These are phyloP conservation scores for Endothia cerciana DNA, from an alignment of 2,329 filamentous ascomycete species.

Conservation along the genomic window DNA sequence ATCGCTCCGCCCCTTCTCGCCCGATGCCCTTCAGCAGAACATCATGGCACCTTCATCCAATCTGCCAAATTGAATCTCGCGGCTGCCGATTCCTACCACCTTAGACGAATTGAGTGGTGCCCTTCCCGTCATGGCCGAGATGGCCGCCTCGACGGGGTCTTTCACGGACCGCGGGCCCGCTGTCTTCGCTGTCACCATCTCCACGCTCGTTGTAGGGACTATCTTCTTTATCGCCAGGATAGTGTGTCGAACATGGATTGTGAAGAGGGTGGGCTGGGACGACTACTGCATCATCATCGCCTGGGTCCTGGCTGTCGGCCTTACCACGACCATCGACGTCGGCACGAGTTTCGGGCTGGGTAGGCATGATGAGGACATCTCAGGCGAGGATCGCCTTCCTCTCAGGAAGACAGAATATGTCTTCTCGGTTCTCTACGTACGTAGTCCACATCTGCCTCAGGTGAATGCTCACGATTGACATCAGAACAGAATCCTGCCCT, in stretches of 20 bases:
- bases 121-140: constrained; percentile 17
- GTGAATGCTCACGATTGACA: constrained; percentile 20
- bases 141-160: constrained; percentile 32
- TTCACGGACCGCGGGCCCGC: constrained; percentile 58
- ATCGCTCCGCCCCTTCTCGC: not conserved
- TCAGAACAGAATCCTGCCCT: constrained; percentile 75
- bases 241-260: constrained; percentile 72
- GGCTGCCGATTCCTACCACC: not conserved
- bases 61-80: not conserved
- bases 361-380: constrained; percentile 66
- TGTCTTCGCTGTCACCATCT: constrained; percentile 72
- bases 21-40: not conserved
- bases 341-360: constrained; percentile 69
- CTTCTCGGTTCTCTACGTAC: constrained; percentile 66
- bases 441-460: constrained; percentile 32
- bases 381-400: constrained; percentile 47
- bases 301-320: constrained; percentile 72
- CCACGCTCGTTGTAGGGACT: constrained; percentile 70
- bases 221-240: constrained; percentile 77
- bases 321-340: constrained; percentile 69
- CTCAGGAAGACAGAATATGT: constrained; percentile 66
- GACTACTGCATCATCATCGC: constrained; percentile 82
- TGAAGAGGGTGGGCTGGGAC: constrained; percentile 73
- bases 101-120: not conserved
- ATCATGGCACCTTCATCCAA: constrained; percentile 1